These are phyloP conservation scores for Monosporascus sp. DNA, from an alignment of 2,329 filamentous ascomycete genomes.

Conservation along the genomic window DNA sequence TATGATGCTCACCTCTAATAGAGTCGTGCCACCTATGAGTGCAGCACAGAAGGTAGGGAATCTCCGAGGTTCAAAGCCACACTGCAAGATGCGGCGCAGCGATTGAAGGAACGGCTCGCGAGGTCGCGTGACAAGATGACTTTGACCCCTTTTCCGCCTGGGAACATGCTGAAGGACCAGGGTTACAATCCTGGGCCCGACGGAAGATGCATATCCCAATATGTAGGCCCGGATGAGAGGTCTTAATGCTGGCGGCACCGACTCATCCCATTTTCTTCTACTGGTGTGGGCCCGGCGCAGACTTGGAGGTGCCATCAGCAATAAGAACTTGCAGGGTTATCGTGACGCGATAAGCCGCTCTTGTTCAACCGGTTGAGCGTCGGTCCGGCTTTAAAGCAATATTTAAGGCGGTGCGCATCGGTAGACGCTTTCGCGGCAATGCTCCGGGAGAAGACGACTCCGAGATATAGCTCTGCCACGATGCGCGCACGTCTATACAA, in stretches of 20 bases:
- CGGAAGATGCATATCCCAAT: conserved; percentile 54
- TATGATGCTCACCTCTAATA: conserved; percentile 47
- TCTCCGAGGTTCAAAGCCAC: conserved; percentile 47
- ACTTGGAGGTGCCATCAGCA: conserved; percentile 20
- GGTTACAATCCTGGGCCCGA: conserved; percentile 50
- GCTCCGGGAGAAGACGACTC: too few relatives aligned
- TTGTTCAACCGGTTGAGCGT: conserved; percentile 2
- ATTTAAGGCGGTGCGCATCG: neutral
- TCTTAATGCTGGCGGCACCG: conserved; percentile 45
- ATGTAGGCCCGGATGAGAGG: conserved; percentile 55
- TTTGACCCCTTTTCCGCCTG: conserved; percentile 27
- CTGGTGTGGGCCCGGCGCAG: conserved; percentile 11
- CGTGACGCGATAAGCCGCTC: too few relatives aligned
- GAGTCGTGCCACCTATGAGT: conserved; percentile 53
- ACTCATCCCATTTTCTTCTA: conserved; percentile 20
- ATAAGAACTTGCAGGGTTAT: neutral
- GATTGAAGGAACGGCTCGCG: conserved; percentile 26
- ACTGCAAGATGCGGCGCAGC: conserved; percentile 38
- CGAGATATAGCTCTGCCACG: too few relatives aligned
- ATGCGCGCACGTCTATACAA: too few relatives aligned
- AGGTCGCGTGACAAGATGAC: conserved; percentile 14
- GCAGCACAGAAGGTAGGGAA: conserved; percentile 60
- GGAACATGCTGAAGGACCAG: conserved; percentile 46
- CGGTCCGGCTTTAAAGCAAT: conserved; percentile 2
- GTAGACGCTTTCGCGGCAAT: too few relatives aligned